Evolutionary conservation across 805 yeast genomes (phyloP).

Genomic region (Saccharomycopsis sp.): DNA sequence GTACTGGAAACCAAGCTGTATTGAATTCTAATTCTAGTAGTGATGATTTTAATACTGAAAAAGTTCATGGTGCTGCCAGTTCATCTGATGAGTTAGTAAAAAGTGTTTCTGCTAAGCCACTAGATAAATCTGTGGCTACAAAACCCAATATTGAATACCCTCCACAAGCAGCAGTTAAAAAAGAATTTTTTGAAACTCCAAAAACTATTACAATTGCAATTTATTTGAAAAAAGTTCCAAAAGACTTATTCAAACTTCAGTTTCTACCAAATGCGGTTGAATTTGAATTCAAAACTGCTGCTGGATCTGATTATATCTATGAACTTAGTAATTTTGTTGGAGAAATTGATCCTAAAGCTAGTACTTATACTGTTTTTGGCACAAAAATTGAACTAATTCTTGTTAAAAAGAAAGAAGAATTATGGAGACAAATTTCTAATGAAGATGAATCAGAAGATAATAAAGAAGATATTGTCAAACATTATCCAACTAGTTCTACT

Average conservation of each 20-base stretch:
- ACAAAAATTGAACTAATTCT: constrained; percentile 71
- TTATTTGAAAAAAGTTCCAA: constrained; percentile 56
- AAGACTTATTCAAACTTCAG: constrained; percentile 34
- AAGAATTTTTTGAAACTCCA: constrained; percentile 69
- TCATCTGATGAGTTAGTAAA: too few relatives aligned
- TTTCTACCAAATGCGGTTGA: constrained; percentile 28
- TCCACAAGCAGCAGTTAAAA: constrained; percentile 27
- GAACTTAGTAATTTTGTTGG: constrained; percentile 42
- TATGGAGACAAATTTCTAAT: constrained; percentile 49
- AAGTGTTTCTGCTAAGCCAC: too few relatives aligned
- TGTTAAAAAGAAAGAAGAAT: constrained; percentile 31
- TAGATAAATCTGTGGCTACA: too few relatives aligned
- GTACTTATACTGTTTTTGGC: constrained; percentile 42
- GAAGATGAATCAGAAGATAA: constrained; percentile 22
- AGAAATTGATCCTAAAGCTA: constrained; percentile 36
- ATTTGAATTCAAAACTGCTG: constrained; percentile 38
- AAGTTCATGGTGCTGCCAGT: too few relatives aligned
- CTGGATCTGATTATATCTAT: constrained; percentile 48
- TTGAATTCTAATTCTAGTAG: too few relatives aligned
- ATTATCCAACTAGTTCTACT: constrained; percentile 57
- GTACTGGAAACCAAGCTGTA: too few relatives aligned
- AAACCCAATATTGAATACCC: too few relatives aligned
- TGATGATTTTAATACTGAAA: too few relatives aligned
- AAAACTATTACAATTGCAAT: constrained; percentile 52
- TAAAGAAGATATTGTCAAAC: constrained; percentile 18